Base-by-base conservation (phyloP, 2,329 filamentous ascomycete genomes). In the Dichotomopilus funicola region DNA sequence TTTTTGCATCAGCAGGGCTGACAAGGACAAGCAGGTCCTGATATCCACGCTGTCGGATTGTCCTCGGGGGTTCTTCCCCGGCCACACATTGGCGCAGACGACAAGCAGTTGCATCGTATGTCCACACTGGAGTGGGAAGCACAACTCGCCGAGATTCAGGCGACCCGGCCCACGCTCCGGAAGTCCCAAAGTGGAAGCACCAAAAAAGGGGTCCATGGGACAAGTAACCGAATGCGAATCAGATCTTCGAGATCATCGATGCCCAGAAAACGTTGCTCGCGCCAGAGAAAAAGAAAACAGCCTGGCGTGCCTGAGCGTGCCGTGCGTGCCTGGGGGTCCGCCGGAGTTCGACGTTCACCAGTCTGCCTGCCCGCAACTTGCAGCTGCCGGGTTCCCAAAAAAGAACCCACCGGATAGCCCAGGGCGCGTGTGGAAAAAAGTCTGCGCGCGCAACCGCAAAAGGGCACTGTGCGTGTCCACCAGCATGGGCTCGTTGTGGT, bases 401-500 rank as follows among this genome's bases (percentile, higher is more conserved):
- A 43, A 42, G 12, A 37, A 13, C 42, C 35, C 4, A 40, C 35
- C 37, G n/a, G 36, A 37, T 36, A 36, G 7, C 50, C 51, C 42
- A 51, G 40, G 35, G 13, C 48, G 19, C 37, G 27, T 37, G 40
- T 27, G 19, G 19, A 33, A 55, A 53, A 56, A 62, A 63, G 51
- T 57, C 55, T 54, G 55, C 51, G 47, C 48, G 13, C 37, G 33
- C 47, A 10, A 37, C 36, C 50, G 34, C 40, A 34, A 27, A 27
- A n/a, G 19, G 11, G 33, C 45, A 49, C 33, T 45, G 45, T 49
- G 52, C 6, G 6, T 19, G 11, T 42, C 35, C 6, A 5, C 37
- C 38, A 48, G 45, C 36, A 58, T 63, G 60, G 48, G 49, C 60
- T 62, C 58, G 62, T 62, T 62, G 56, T 61, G 36, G 56, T 47